phyloP scores from a whole-genome alignment of 352 stramenopile genomes.

The Phytophthora idaei region DNA sequence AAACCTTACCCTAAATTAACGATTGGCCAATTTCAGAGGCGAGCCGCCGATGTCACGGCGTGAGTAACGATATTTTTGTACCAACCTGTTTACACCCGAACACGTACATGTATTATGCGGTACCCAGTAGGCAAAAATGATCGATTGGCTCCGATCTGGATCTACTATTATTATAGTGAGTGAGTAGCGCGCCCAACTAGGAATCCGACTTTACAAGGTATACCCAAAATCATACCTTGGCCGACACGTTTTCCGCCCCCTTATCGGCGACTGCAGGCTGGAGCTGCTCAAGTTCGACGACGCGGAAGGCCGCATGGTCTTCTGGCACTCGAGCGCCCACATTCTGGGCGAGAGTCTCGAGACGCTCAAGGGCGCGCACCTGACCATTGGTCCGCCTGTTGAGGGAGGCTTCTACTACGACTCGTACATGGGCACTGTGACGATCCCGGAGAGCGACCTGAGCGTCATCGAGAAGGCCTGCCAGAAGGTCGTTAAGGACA shows the following conservation, averaged over 20 bases:
- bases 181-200: too few relatives aligned
- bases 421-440: constrained; percentile 96
- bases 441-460: constrained; percentile 77
- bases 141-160: too few relatives aligned
- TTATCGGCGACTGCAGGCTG: constrained; percentile 97
- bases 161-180: too few relatives aligned
- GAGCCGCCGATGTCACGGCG: too few relatives aligned
- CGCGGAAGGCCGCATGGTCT: constrained; percentile 94
- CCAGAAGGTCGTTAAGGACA: constrained; percentile 94
- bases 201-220: too few relatives aligned
- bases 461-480: constrained; percentile 93
- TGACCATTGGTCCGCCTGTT: constrained; percentile 96
- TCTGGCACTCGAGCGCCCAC: constrained; percentile 98
- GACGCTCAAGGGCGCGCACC: constrained; percentile 94
- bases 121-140: too few relatives aligned
- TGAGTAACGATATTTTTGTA: too few relatives aligned
- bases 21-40: too few relatives aligned
- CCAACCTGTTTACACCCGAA: too few relatives aligned
- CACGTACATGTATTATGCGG: too few relatives aligned
- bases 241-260: constrained; percentile 92
- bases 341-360: constrained; percentile 98
- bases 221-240: too few relatives aligned
- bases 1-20: too few relatives aligned
- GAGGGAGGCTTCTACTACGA: constrained; percentile 99
- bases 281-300: constrained; percentile 99